These are phyloP conservation scores for Plasmodium fragile DNA, from an alignment of 169 alveolate species.

Conservation along the genomic window DNA sequence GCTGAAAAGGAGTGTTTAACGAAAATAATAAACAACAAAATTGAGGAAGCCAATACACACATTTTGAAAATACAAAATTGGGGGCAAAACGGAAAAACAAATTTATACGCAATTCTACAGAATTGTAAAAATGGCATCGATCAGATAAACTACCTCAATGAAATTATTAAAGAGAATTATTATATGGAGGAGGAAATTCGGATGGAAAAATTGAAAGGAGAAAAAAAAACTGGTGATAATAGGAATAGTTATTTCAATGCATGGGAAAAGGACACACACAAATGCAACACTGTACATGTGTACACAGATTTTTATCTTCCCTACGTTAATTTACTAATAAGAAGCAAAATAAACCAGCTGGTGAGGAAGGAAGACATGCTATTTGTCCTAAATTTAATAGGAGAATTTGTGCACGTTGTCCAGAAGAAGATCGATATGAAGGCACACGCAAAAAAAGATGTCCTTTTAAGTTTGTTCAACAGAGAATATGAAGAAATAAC, in stretches of 20 bases:
- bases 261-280: not conserved
- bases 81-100: constrained; percentile 4
- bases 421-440: constrained; percentile 15
- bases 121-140: constrained; percentile 52
- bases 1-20: constrained; percentile 53
- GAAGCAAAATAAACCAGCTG: constrained; percentile 30
- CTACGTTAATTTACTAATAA: constrained; percentile 39
- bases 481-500: constrained; percentile 73
- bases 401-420: constrained; percentile 49
- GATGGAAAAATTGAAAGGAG: not conserved
- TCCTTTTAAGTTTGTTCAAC: constrained; percentile 29
- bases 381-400: constrained; percentile 45
- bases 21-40: constrained; percentile 35
- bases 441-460: constrained; percentile 31
- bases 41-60: constrained; percentile 2
- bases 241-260: not conserved
- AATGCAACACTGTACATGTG: constrained; percentile 6
- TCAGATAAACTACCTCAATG: constrained; percentile 37
- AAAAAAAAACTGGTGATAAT: not conserved
- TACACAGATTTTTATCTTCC: constrained; percentile 60
- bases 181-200: not conserved
- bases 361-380: constrained; percentile 54
- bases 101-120: constrained; percentile 19
- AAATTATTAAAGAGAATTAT: constrained; percentile 22
- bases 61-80: constrained; percentile 29